Conservation (phyloP, 495 filamentous ascomycete species). For the Glonium stellatum region DNA sequence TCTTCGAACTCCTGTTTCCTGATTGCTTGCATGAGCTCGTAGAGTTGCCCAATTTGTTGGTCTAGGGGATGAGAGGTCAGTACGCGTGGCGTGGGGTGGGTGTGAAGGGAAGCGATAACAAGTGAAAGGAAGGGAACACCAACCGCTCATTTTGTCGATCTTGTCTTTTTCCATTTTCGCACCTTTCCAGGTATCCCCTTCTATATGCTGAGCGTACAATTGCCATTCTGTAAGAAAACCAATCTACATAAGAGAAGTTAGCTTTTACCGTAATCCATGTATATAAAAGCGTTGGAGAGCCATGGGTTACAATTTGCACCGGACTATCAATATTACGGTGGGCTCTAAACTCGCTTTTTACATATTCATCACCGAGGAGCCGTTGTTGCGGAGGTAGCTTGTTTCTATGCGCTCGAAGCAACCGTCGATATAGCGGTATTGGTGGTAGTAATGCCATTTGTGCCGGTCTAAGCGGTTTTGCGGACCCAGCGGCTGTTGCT, state of each 20-base stretch:
- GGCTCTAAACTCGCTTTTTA: constrained; percentile 83
- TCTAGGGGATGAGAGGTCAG: constrained; percentile 46
- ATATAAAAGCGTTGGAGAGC: background rate
- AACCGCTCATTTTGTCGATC: constrained; percentile 93
- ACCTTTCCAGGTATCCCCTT: constrained; percentile 74
- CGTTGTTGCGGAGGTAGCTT: constrained; percentile 67
- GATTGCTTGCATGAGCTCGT: constrained; percentile 88
- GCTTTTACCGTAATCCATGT: background rate
- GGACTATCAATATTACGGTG: constrained; percentile 84
- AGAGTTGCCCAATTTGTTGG: constrained; percentile 85
- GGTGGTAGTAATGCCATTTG: constrained; percentile 80
- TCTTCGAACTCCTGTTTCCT: constrained; percentile 50
- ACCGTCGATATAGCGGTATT: constrained; percentile 77
- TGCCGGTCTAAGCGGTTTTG: constrained; percentile 48
- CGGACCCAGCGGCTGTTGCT: constrained; percentile 28
- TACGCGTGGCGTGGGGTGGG: background rate
- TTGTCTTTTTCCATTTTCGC: constrained; percentile 70
- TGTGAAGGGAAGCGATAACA: background rate
- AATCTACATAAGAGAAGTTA: constrained; percentile 47
- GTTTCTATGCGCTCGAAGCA: constrained; percentile 79
- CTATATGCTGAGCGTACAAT: constrained; percentile 81
- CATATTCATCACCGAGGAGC: constrained; percentile 78
- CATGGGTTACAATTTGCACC: constrained; percentile 66
- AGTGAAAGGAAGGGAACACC: constrained; percentile 29
- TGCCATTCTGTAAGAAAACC: constrained; percentile 98